These are phyloP conservation scores for Tetraselmis chui DNA, from an alignment of 139 green algal genomes.

Conservation along the genomic window DNA sequence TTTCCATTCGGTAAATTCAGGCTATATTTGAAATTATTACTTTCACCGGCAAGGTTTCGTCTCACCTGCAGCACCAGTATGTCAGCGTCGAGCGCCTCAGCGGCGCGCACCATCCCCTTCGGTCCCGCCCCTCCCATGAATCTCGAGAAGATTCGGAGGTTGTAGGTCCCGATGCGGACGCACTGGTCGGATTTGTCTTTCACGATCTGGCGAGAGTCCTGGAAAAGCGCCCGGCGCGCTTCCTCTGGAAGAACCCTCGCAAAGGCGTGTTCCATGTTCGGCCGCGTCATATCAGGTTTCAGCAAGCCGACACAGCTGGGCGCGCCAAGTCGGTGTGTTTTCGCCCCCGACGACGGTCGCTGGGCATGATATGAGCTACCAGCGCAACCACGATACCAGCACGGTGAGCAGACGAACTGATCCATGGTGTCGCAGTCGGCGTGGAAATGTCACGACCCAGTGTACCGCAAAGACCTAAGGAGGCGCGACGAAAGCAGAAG, in stretches of 20 bases:
- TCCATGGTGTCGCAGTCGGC: no score
- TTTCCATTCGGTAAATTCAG: no score
- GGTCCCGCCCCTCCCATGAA: neutral
- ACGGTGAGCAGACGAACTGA: no score
- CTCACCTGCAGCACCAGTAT: neutral
- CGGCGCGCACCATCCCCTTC: neutral
- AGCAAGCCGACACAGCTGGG: neutral
- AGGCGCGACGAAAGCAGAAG: no score
- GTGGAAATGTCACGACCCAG: no score
- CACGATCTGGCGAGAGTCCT: neutral
- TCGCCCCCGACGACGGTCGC: no score
- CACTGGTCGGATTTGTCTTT: neutral
- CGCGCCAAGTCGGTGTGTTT: no score
- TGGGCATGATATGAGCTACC: no score
- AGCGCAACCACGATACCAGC: no score
- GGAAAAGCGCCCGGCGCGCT: neutral
- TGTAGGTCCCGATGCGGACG: neutral
- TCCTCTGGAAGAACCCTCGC: neutral
- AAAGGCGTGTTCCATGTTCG: neutral
- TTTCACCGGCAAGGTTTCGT: no score
- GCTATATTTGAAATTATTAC: no score
- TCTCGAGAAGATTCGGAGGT: neutral
- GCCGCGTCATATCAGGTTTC: neutral
- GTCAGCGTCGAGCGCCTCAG: neutral
- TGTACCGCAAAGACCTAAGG: no score